phyloP scores from a whole-genome alignment of 1,284 basidiomycete genomes.

The Trametes polyzona region DNA sequence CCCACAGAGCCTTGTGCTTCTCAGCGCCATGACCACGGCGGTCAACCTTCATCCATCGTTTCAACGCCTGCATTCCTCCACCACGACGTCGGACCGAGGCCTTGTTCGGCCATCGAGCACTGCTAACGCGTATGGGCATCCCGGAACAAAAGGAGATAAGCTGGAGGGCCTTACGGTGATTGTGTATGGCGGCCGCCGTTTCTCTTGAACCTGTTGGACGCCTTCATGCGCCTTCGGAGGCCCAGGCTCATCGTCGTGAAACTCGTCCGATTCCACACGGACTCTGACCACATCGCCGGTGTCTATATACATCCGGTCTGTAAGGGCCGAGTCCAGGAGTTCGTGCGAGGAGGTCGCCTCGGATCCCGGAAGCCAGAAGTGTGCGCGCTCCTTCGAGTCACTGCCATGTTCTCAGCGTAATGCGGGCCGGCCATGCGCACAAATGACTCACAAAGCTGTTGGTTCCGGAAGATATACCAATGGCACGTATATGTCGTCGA shows the following conservation, averaged over 20 bases:
- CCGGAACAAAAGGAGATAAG: neutral
- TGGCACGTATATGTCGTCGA: slow-evolving; percentile 91
- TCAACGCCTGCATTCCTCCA: slow-evolving; percentile 61
- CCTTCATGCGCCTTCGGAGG: slow-evolving; percentile 77
- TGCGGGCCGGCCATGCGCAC: neutral
- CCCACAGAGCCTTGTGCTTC: neutral
- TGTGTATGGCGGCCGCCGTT: slow-evolving; percentile 70
- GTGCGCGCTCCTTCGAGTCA: slow-evolving; percentile 79
- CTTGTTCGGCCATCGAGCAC: slow-evolving; percentile 91
- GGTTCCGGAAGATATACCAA: slow-evolving; percentile 75
- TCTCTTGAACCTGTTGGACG: slow-evolving; percentile 55
- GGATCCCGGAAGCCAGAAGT: slow-evolving; percentile 80
- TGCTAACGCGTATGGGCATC: slow-evolving; percentile 35
- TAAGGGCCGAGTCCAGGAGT: slow-evolving; percentile 67
- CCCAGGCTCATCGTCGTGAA: slow-evolving; percentile 90
- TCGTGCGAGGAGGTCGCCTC: slow-evolving; percentile 59
- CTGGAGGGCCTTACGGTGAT: slow-evolving; percentile 63
- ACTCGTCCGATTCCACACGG: slow-evolving; percentile 86
- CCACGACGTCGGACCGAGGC: slow-evolving; percentile 78
- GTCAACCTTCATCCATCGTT: slow-evolving; percentile 41
- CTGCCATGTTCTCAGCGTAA: slow-evolving; percentile 42
- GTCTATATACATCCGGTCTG: slow-evolving; percentile 87
- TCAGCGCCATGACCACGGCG: neutral
- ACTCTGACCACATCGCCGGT: slow-evolving; percentile 84
- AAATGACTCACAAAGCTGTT: slow-evolving; percentile 68